A percentile compares a stretch with the other conserved stretches of the same genome.
phyloP scores from a whole-genome alignment of 805 yeast species.

The Suhomyces vadensis region DNA sequence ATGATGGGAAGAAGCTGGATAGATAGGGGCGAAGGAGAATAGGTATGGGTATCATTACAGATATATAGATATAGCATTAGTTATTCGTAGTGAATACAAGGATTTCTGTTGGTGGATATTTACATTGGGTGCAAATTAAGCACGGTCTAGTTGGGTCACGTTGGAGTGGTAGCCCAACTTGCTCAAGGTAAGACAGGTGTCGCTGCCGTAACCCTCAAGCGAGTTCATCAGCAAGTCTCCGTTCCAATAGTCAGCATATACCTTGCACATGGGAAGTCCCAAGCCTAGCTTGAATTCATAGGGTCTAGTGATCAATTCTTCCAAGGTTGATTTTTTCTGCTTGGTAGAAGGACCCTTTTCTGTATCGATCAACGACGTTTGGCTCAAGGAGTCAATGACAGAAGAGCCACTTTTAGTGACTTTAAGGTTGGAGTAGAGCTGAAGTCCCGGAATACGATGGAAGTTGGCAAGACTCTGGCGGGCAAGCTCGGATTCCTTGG shows the following conservation, averaged over 20 bases:
- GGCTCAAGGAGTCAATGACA: slow-evolving; percentile 28
- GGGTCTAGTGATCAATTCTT: slow-evolving; percentile 68
- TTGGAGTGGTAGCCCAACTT: slow-evolving; percentile 71
- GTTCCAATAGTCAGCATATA: slow-evolving; percentile 96
- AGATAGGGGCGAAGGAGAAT: neutral
- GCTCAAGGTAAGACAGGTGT: slow-evolving; percentile 75
- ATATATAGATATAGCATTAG: too few species aligned
- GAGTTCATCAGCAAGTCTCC: slow-evolving; percentile 83
- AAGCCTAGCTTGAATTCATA: slow-evolving; percentile 76
- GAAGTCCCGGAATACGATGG: slow-evolving; percentile 68
- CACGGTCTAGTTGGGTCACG: slow-evolving; percentile 69
- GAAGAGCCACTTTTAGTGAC: slow-evolving; percentile 45
- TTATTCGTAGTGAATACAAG: too few species aligned
- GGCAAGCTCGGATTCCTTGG: slow-evolving; percentile 65
- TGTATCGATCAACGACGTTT: slow-evolving; percentile 44
- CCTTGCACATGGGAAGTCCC: slow-evolving; percentile 89
- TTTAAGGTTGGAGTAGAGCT: slow-evolving; percentile 40
- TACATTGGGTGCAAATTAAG: too few species aligned
- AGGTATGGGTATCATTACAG: neutral
- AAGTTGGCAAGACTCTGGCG: slow-evolving; percentile 60
- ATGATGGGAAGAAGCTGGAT: too few species aligned
- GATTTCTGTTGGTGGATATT: too few species aligned
- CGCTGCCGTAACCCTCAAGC: slow-evolving; percentile 89
- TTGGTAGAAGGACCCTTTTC: slow-evolving; percentile 24
- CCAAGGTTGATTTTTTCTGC: slow-evolving; percentile 54